Percentiles rank a stretch among this genome's conserved stretches.
These are phyloP conservation scores for Dendrostoma leiphaemia DNA, from an alignment of 2,329 filamentous ascomycete species.

Conservation along the genomic window DNA sequence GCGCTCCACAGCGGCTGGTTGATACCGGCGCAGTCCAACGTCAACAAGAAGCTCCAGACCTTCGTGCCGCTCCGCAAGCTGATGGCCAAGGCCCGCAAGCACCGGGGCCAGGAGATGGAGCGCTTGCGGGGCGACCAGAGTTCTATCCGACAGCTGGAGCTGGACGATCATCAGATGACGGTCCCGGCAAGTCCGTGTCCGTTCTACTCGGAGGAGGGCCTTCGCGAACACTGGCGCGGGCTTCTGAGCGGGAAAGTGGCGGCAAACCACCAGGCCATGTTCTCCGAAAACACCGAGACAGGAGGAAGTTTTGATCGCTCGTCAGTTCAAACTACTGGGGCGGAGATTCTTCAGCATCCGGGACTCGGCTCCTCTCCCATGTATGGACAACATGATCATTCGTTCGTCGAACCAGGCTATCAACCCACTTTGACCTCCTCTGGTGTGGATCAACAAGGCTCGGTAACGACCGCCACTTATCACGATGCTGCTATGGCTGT, in stretches of 20 bases:
- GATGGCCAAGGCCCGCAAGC: conserved; percentile 35
- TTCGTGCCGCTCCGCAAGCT: conserved; percentile 41
- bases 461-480: background rate
- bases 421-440: background rate
- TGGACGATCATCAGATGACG: conserved; percentile 25
- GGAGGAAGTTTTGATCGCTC: background rate
- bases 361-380: background rate
- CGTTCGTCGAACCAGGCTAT: background rate
- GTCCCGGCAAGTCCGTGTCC: conserved; percentile 30
- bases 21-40: conserved; percentile 31
- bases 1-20: conserved; percentile 44
- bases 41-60: conserved; percentile 31
- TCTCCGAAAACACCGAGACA: background rate
- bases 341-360: background rate
- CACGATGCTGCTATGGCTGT: background rate
- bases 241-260: conserved; percentile 22
- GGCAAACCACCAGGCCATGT: background rate
- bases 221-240: conserved; percentile 32
- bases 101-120: conserved; percentile 35
- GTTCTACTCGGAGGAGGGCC: conserved; percentile 24
- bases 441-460: background rate
- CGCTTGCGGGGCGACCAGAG: conserved; percentile 29
- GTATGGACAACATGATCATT: background rate
- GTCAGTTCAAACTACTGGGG: background rate
- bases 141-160: conserved; percentile 28